Evolutionary conservation across 1,139 yeast genomes (phyloP).

Genomic region (Maudiozyma humilis): DNA sequence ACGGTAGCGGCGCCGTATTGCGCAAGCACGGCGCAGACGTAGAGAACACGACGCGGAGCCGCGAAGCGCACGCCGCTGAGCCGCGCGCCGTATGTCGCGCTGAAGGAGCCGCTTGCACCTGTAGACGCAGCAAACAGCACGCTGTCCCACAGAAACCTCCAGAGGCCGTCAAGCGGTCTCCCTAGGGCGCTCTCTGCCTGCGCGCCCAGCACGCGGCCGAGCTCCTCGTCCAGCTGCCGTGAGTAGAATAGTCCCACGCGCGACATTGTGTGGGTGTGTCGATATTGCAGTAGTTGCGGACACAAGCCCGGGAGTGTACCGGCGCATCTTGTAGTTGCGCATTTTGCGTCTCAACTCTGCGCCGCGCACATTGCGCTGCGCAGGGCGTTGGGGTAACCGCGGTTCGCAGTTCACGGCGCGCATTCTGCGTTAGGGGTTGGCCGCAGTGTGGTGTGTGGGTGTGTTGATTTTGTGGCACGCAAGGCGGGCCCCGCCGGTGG

Average conservation of each 20-base stretch:
- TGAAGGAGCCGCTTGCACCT: too few species aligned
- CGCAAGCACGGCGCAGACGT: conserved; percentile 13
- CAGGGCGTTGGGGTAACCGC: too few species aligned
- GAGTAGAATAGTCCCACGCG: conserved; percentile 23
- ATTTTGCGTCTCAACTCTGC: background rate
- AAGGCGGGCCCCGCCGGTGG: too few species aligned
- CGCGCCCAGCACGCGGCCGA: background rate
- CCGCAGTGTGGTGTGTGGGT: too few species aligned
- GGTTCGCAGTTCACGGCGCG: too few species aligned
- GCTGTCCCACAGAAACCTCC: conserved; percentile 14
- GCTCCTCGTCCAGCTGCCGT: conserved; percentile 16
- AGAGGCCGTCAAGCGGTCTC: background rate
- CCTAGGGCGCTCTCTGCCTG: background rate
- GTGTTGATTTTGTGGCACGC: too few species aligned
- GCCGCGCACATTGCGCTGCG: too few species aligned
- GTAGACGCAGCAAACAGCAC: too few species aligned
- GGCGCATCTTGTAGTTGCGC: too few species aligned
- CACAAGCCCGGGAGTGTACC: too few species aligned
- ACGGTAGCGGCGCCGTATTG: conserved; percentile 9
- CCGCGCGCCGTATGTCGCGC: conserved; percentile 27
- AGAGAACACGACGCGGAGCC: conserved; percentile 14
- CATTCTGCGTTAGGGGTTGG: too few species aligned
- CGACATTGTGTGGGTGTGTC: conserved; percentile 3
- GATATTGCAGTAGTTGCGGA: background rate
- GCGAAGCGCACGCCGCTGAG: conserved; percentile 18